Percentiles rank a stretch among this genome's conserved stretches.
phyloP scores from a whole-genome alignment of 768 basidiomycete genomes.

The Amanita exitialis region DNA sequence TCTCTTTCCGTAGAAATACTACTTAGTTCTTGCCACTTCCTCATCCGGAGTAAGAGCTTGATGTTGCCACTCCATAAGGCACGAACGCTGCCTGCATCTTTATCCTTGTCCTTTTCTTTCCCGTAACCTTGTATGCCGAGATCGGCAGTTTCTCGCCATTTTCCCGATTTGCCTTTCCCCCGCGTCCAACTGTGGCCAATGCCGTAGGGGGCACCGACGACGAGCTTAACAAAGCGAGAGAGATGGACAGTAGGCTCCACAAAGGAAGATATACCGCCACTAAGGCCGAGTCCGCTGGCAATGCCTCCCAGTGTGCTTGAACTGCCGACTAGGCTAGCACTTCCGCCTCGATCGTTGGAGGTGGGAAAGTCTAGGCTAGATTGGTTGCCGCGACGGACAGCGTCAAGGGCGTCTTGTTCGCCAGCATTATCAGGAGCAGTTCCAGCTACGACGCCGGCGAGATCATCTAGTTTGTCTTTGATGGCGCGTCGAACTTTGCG shows the following conservation, averaged over 20 bases:
- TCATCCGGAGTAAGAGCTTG: conserved; percentile 22
- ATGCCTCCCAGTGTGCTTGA: conserved; percentile 6
- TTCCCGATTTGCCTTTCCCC: conserved; percentile 1
- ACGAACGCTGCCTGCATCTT: conserved; percentile 26
- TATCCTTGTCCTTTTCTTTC: conserved; percentile 18
- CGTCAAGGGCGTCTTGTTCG: conserved; percentile 8
- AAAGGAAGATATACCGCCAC: conserved; percentile 32
- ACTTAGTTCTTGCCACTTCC: conserved; percentile 23
- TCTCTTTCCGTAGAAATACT: conserved; percentile 5
- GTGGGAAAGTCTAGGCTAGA: conserved; percentile 1
- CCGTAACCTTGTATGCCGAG: conserved; percentile 12
- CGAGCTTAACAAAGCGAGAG: conserved; percentile 34
- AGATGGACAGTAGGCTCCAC: conserved; percentile 42
- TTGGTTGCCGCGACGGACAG: conserved; percentile 2
- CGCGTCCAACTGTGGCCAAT: background rate
- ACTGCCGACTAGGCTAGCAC: conserved; percentile 23
- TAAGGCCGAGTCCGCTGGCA: conserved; percentile 24
- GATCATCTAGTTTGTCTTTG: conserved; percentile 48
- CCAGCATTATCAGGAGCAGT: conserved; percentile 20
- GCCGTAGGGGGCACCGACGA: conserved; percentile 19
- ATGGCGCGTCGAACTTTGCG: conserved; percentile 56
- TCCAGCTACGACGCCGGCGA: conserved; percentile 22
- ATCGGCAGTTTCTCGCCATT: conserved; percentile 2
- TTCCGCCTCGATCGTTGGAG: conserved; percentile 17
- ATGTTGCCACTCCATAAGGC: conserved; percentile 37